Percentiles rank a stretch among this genome's conserved stretches.
Conservation (phyloP, 2,329 filamentous ascomycete species). For the Pseudophaeomoniella oleicola region DNA sequence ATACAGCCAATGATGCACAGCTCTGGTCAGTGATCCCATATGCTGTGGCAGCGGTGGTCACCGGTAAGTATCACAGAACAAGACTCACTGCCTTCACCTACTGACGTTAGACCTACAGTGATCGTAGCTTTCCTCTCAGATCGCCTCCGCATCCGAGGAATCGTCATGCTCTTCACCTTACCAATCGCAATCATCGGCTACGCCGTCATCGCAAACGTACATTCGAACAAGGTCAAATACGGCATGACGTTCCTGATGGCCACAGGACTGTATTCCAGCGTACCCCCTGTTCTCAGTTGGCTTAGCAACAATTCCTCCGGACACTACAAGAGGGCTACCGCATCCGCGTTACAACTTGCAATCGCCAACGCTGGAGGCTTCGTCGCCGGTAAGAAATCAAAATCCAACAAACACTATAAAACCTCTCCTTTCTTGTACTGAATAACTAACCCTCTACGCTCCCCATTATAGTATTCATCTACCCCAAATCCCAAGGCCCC, state of each 20-base stretch:
- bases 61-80: too few relatives aligned
- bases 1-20: constrained; percentile 44
- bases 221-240: constrained; percentile 37
- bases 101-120: constrained; percentile 15
- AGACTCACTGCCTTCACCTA: not conserved
- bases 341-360: constrained; percentile 48
- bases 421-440: not conserved
- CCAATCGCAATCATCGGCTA: constrained; percentile 53
- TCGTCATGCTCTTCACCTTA: constrained; percentile 48
- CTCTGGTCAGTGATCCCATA: constrained; percentile 54
- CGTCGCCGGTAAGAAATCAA: constrained; percentile 28
- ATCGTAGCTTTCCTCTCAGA: constrained; percentile 19
- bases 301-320: constrained; percentile 53
- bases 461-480: constrained; percentile 39
- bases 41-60: constrained; percentile 42
- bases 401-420: too few relatives aligned
- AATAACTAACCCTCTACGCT: not conserved
- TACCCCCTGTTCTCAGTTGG: constrained; percentile 51
- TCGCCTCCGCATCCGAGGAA: constrained; percentile 16
- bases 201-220: constrained; percentile 44
- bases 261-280: constrained; percentile 47
- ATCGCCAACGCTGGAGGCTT: constrained; percentile 56
- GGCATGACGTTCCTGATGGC: constrained; percentile 57
- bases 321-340: constrained; percentile 57
- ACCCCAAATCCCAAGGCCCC: constrained; percentile 41